These are phyloP conservation scores for Pelagophyceae sp. DNA, from an alignment of 352 stramenopile species.

Conservation along the genomic window DNA sequence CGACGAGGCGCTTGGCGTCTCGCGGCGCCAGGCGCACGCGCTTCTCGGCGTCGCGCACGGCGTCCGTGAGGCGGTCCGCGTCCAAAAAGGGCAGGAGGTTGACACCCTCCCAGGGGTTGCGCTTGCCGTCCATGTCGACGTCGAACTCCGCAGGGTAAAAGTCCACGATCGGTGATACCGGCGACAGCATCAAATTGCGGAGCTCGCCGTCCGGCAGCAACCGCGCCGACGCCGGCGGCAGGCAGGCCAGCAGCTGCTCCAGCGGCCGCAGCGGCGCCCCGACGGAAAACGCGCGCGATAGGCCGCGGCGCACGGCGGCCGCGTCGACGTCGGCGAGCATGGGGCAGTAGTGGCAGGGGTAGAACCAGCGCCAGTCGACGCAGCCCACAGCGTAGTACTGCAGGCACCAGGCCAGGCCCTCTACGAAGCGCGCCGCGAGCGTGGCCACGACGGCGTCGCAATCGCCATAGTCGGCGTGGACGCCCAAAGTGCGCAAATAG, in stretches of 20 bases:
- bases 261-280: slow-evolving; percentile 92
- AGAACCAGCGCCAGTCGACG: slow-evolving; percentile 98
- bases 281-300: slow-evolving; percentile 79
- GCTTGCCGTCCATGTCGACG: slow-evolving; percentile 85
- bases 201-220: slow-evolving; percentile 83
- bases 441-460: not conserved
- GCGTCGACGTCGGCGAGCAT: slow-evolving; percentile 58
- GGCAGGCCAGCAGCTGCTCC: slow-evolving; percentile 92
- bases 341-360: slow-evolving; percentile 93
- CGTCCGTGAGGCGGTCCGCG: slow-evolving; percentile 69
- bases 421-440: slow-evolving; percentile 70
- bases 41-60: slow-evolving; percentile 80
- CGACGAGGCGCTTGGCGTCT: slow-evolving; percentile 76
- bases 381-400: slow-evolving; percentile 98
- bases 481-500: not conserved
- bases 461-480: not conserved
- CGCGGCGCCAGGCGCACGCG: slow-evolving; percentile 70
- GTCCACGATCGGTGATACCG: slow-evolving; percentile 89
- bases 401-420: slow-evolving; percentile 97
- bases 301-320: slow-evolving; percentile 46
- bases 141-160: slow-evolving; percentile 75
- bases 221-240: slow-evolving; percentile 80
- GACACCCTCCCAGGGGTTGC: slow-evolving; percentile 96
- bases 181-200: slow-evolving; percentile 83
- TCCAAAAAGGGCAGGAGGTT: slow-evolving; percentile 98